Base-by-base conservation (phyloP, 495 filamentous ascomycete genomes). In the Penicillium cosmopolitanum region DNA sequence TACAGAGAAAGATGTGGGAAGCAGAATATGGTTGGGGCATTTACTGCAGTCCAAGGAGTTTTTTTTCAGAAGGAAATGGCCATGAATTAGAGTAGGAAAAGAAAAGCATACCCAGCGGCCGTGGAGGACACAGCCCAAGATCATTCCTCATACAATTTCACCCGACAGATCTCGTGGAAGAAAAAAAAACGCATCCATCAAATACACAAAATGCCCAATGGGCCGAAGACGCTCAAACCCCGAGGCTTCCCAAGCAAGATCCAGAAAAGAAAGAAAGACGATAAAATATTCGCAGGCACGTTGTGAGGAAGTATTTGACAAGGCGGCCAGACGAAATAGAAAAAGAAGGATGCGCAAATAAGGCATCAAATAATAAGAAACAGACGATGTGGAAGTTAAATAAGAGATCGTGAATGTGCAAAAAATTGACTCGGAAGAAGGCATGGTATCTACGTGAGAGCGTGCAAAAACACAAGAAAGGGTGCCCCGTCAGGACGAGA, bases 371-470 rank as follows among this genome's bases (percentile, higher is more conserved):
- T 47, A 57, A 58, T 54, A 19, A 19, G 16, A 16, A 44, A 18
- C 50, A 51, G 38, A 50, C 34, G 60, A 35, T 33, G 23, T 33
- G 46, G n/a, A 36, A 44, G 16, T 38, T 19, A 40, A 60, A 64
- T 57, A 46, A 58, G 68, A 54, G 55, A 67, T 57, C 33, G 57
- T 65, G 23, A 65, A 66, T 68, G 66, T 66, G 68, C 66, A 58
- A 71, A 51, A 56, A 31, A 28, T 53, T 15, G 38, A 28, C 35
- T 60, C 12, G 56, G 43, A 53, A 19, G 59, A 67, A 19, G 48
- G 60, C 50, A 61, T 68, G 65, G 66, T 72, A 70, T 72, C 65
- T 68, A 66, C 63, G 63, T 70, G 61, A 65, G 55, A 63, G 61
- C 58, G 50, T 63, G 42, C 56, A 61, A 56, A 46, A 31, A 65